Conservation (phyloP, 192 early-diverging fungal species). For the Backusella morwellensis region DNA sequence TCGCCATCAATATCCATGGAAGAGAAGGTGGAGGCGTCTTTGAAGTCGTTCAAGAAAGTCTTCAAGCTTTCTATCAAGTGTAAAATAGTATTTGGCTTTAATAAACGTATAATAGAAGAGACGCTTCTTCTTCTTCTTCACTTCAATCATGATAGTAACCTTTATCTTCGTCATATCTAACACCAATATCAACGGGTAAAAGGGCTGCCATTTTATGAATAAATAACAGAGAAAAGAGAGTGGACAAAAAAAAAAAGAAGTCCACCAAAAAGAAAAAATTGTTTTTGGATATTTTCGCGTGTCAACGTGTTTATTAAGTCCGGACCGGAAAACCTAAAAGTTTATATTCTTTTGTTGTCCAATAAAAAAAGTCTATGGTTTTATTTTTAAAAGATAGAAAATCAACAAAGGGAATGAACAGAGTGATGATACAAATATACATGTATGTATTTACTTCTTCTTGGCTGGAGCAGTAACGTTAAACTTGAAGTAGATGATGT, state of each 20-base stretch:
- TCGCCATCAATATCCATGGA: conserved; percentile 21
- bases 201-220: conserved; percentile 26
- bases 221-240: background rate
- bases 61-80: conserved; percentile 1
- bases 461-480: conserved; percentile 31
- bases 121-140: background rate
- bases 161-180: conserved; percentile 30
- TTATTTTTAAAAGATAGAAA: background rate
- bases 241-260: background rate
- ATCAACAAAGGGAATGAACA: background rate
- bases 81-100: background rate
- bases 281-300: conserved; percentile 1
- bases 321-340: background rate
- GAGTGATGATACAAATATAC: background rate
- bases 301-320: background rate
- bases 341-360: background rate
- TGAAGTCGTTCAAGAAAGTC: conserved; percentile 8
- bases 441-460: conserved; percentile 22
- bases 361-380: background rate
- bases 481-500: conserved; percentile 77
- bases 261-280: background rate
- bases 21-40: background rate
- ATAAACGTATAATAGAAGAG: background rate
- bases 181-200: conserved; percentile 18
- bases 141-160: conserved; percentile 5